These are phyloP conservation scores for Raphanus sativus DNA, from an alignment of 345 rosid genomes.

Conservation along the genomic window DNA sequence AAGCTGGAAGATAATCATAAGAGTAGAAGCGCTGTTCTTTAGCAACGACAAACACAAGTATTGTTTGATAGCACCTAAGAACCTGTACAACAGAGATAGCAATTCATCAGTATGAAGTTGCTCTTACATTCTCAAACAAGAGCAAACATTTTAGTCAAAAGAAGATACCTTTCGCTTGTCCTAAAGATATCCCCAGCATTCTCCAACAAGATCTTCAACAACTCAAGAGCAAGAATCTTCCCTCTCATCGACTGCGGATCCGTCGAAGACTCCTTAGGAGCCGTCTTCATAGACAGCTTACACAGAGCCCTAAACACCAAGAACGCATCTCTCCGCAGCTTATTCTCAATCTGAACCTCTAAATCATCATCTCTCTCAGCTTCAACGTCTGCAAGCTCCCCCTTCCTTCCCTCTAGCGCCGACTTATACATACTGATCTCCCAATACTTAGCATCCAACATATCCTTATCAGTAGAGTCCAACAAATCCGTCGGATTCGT, in stretches of 20 bases:
- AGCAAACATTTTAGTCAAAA: not conserved
- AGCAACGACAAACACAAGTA: conserved; percentile 85
- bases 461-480: conserved; percentile 83
- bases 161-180: conserved; percentile 87
- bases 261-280: conserved; percentile 79
- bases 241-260: conserved; percentile 97
- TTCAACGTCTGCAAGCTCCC: conserved; percentile 85
- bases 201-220: conserved; percentile 94
- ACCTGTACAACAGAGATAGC: conserved; percentile 61
- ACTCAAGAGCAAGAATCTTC: conserved; percentile 93
- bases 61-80: conserved; percentile 91
- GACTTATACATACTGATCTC: conserved; percentile 99
- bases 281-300: conserved; percentile 94
- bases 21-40: conserved; percentile 95
- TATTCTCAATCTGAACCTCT: conserved; percentile 98
- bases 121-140: conserved; percentile 10
- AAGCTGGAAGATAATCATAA: conserved; percentile 97
- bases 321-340: conserved; percentile 93
- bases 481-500: conserved; percentile 70
- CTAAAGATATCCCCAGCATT: conserved; percentile 97
- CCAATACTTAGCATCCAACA: conserved; percentile 99
- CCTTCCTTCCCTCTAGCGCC: conserved; percentile 95
- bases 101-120: conserved; percentile 9
- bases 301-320: conserved; percentile 96
- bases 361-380: conserved; percentile 80